Conservation (phyloP, 208 protist genomes). For the Trypanosoma rangeli region DNA sequence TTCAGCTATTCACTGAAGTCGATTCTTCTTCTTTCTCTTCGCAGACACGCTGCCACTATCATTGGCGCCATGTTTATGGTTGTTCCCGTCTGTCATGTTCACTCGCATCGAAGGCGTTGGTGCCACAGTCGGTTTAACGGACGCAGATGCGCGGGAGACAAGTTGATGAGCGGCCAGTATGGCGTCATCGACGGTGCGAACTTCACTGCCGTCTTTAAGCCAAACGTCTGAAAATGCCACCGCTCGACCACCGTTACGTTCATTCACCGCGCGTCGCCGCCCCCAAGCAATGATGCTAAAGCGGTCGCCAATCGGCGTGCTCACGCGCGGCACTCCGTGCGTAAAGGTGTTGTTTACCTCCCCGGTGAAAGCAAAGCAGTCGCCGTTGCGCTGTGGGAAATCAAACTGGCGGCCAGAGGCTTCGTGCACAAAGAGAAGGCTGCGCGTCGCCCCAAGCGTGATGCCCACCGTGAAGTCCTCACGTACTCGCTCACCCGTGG, state of each 20-base stretch:
- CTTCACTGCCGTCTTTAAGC: conserved; percentile 21
- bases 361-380: conserved; percentile 92
- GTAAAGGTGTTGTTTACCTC: conserved; percentile 89
- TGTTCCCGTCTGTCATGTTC: background rate
- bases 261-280: conserved; percentile 62
- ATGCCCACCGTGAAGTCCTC: conserved; percentile 94
- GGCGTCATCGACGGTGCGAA: conserved; percentile 70
- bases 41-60: background rate
- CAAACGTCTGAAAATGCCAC: conserved; percentile 16
- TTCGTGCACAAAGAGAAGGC: conserved; percentile 89
- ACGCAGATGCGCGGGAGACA: conserved; percentile 35
- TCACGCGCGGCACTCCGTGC: conserved; percentile 87
- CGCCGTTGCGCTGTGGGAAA: conserved; percentile 91
- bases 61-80: background rate
- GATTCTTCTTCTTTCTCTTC: conserved; percentile 75
- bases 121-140: background rate
- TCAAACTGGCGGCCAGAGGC: conserved; percentile 80
- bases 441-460: conserved; percentile 82
- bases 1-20: conserved; percentile 52
- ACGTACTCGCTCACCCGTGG: conserved; percentile 36
- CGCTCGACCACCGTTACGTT: conserved; percentile 77
- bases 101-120: background rate
- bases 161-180: conserved; percentile 60
- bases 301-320: conserved; percentile 62
- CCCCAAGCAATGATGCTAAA: conserved; percentile 94